Base-by-base conservation (phyloP, 1,284 basidiomycete genomes). In the Tranzscheliella williamsii region DNA sequence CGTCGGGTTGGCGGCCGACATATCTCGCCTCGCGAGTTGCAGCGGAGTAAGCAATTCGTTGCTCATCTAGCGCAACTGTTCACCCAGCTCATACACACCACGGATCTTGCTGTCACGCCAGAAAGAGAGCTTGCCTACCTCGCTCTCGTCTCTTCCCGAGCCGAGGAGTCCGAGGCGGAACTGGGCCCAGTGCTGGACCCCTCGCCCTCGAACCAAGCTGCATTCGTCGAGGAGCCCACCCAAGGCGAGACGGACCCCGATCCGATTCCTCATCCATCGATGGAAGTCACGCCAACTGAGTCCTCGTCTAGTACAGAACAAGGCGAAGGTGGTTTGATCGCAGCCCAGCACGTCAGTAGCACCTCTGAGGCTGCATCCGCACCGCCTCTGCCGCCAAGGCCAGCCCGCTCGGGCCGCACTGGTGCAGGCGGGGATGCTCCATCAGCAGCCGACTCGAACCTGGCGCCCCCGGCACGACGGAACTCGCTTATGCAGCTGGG, bases 71-170 rank as follows among this genome's bases (percentile, higher is more conserved):
- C 87, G 6, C 83, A 84, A 16, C 82, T 95, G 4, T 94, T 93
- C 79, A 83, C 82, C 77, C 82, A 87, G 46, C 83, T 95, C 45
- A 87, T 90, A 64, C 84, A 84, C 50, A 83, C 83, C 47, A 83
- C 86, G 29, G 79, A 81, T 1, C 76, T 85, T 5, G 83, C 90
- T 5, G 85, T 95, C 20, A 90, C 89, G 0, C 91, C 91, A 0
- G 85, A 86, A 4, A 80, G 90, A 35, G 89, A 93, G 69, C 82
- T 95, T 11, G 91, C 91, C 7, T 92, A 93, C 73, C 83, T 95
- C n/a, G 91, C 91, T 0, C 82, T 95, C 15, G 87, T 94, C 16
- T 91, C 91, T 3, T 88, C 89, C 3, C 85, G 89, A 69, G 89
- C 92, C 58, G 91, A 93, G 76, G 88, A 90, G 41, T 43, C 62